Base-by-base conservation (phyloP, 1,284 basidiomycete genomes). In the Pseudozyma hubeiensis region DNA sequence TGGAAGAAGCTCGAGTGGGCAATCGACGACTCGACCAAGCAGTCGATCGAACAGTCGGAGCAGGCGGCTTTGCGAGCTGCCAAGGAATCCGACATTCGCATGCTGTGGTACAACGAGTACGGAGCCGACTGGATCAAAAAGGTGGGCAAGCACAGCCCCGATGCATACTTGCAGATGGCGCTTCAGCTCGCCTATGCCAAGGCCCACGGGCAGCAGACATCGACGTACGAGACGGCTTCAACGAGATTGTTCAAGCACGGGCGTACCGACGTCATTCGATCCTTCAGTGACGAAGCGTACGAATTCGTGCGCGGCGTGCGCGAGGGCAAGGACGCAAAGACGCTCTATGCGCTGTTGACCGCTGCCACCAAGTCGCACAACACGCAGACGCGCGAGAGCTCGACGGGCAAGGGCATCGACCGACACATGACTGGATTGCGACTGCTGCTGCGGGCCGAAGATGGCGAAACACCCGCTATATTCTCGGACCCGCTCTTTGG, bases 211-310 rank as follows among this genome's bases (percentile, higher is more conserved):
- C 86, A 88, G 71, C 91, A 93, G 79, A 92, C 92, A 2, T 93
- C 95, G 4, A 96, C 93, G 6, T 98, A 99, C 85, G 95, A 99
- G 86, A 97, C 95, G 0, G 93, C 92, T 0, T 89, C 94, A 31
- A 98, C 96, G 2, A 89, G 94, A n/a, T 88, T 92, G 78, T 97
- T 96, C 87, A 87, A 91, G 73, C 91, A 92, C 79, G 96, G 94
- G 8, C 89, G 96, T 13, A 98, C 96, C 0, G 96, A 99, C 81
- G 94, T 93, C 1, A 91, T 98, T 57, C 89, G 95, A 44, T 90
- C 91, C 0, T 88, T 93, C 46, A 92, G 90, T 53, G 86, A 86
- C 33, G 92, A 96, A 78, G 91, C 90, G 64, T 89, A 92, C 61
- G 87, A 87, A 4, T 97, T 92, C 86, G 91, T 96, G 11, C 88